A percentile compares a stretch with the other conserved stretches of the same genome.
These are phyloP conservation scores for Malus hybrid DNA, from an alignment of 331 rosid genomes.

Conservation along the genomic window DNA sequence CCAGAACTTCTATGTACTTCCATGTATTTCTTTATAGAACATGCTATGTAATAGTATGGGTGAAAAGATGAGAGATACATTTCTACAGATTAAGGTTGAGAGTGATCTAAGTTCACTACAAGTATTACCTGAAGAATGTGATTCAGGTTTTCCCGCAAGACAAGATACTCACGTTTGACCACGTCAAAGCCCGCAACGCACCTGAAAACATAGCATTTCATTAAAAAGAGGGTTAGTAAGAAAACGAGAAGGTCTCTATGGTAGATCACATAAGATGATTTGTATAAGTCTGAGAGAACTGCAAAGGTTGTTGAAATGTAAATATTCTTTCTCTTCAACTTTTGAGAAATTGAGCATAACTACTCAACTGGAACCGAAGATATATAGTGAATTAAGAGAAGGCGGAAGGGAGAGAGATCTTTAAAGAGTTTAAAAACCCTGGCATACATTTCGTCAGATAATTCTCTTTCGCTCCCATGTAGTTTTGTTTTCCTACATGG, in stretches of 20 bases:
- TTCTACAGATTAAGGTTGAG: no score
- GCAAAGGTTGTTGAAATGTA: no score
- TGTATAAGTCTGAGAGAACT: background rate
- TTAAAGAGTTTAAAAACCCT: background rate
- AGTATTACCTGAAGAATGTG: constrained; percentile 6
- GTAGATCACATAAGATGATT: background rate
- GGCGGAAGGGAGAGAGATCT: background rate
- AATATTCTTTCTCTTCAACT: no score
- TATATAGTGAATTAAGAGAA: background rate
- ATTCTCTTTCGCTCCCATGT: background rate
- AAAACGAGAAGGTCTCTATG: background rate
- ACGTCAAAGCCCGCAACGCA: background rate
- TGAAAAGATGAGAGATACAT: no score
- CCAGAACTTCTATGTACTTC: no score
- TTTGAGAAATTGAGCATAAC: no score
- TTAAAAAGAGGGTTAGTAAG: background rate
- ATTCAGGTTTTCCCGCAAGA: background rate
- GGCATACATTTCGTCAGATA: background rate
- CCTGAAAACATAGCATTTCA: constrained; percentile 6
- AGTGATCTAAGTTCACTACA: no score
- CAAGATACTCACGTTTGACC: background rate
- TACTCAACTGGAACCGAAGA: no score
- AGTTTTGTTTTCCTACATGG: background rate
- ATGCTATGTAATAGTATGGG: no score
- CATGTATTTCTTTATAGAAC: no score